Base-by-base conservation (phyloP, 2,329 filamentous ascomycete species). In the Diaporthe ilicicola region DNA sequence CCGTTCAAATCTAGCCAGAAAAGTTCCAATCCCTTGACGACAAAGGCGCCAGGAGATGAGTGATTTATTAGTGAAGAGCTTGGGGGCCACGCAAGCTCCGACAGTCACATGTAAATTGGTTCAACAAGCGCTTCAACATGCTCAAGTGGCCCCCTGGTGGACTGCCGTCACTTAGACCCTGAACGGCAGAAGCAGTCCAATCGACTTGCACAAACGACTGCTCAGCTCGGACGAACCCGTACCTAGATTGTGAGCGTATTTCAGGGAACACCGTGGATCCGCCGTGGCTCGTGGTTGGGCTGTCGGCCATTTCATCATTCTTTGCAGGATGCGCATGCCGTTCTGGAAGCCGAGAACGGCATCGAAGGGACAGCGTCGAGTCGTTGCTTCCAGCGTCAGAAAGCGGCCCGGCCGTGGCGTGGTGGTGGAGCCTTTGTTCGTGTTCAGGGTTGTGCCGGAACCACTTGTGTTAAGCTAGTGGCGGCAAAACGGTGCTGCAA, bases 91-190 rank as follows among this genome's bases (percentile, higher is more conserved):
- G 27, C 59, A 50, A 37, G 59, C 59, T 64, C 15, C 12, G 44
- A 29, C 48, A n/a, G 59, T 64, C 59, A 64, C 59, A 64, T 64
- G 59, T 64, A 64, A 64, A 64, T 64, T 50, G 59, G n/a, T 37
- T 37, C 19, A 22, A 37, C 44, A 29, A 50, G 29, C n/a, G 59
- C 59, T 39, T 61, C 22, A 67, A 42, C 44, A 39, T 39, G 42
- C 24, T 37, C 22, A 32, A 54, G 59, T 55, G 27, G 61, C 34
- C 62, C 62, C 29, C 48, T 37, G 15, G 17, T 46, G 32, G 46
- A 39, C 27, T 66, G 59, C 64, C 62, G 53, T 70, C 61, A 70
- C 44, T 37, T 46, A 55, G 55, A 62, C 48, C 48, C 55, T 48
- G 55, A 61, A 67, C 62, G 32, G 22, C 46, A 66, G 48, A 37